Base-by-base conservation (phyloP, 2,329 filamentous ascomycete species). In the Claviceps digitariae region DNA sequence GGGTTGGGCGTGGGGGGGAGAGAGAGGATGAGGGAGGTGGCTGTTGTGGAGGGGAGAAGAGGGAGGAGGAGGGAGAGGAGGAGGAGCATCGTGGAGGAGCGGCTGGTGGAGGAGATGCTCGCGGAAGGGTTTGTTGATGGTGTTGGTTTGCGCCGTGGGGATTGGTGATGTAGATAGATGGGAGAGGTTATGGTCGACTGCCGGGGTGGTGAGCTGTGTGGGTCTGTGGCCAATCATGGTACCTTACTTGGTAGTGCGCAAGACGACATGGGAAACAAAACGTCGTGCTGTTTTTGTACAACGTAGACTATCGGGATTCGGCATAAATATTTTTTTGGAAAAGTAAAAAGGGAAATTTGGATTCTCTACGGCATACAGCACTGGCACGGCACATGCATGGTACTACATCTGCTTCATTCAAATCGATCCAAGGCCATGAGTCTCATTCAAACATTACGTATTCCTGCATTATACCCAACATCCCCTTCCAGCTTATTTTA, bases 1-100 rank as follows among this genome's bases (percentile, higher is more conserved):
- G 76, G 75, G 69, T 76, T 77, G 21, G 73, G 71, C 43, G 72
- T 72, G 56, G 75, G 59, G 60, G 68, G 68, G 57, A 81, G 68
- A 56, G 71, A 72, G 38, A 80, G 54, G 31, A 72, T 73, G 3
- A 76, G 64, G 29, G 66, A 60, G 62, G 61, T 59, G 57, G 62
- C 57, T 8, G 25, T 20, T 3, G 36, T 17, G 50, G 10, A 17
- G 50, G 41, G 20, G 10, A 20, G 40, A 56, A 63, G 58, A 47
- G 66, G 58, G 47, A 64, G 59, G 47, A 71, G 62, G 49, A 66
- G 58, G 52, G 70, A 63, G 51, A 71, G 57, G 56, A 61, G 57
- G 62, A 52, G 62, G 53, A 34, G 69, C 69, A 75, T 72, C 13
- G 8, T 1, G 31, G 47, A 20, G 20, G 15, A 13, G 34, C n/a